Percentiles rank a stretch among this genome's conserved stretches.
These are phyloP conservation scores for Ganoderma lingzhi DNA, from an alignment of 1,284 basidiomycete species.

Conservation along the genomic window DNA sequence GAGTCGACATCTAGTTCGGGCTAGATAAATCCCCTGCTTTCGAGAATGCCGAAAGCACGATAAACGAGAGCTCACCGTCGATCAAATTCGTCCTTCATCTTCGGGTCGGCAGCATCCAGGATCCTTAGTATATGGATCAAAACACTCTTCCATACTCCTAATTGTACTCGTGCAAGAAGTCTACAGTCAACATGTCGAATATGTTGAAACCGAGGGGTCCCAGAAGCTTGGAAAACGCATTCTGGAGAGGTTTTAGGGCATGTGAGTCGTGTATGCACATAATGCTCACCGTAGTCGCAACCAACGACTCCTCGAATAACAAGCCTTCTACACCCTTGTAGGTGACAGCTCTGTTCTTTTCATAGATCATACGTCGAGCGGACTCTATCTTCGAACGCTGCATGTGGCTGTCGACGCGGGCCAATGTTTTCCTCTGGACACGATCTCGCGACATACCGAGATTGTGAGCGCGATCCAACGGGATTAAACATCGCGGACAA, in stretches of 20 bases:
- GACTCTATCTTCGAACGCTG: background rate
- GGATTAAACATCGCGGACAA: conserved; percentile 44
- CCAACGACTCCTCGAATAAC: background rate
- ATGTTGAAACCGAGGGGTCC: conserved; percentile 32
- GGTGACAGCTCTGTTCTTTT: background rate
- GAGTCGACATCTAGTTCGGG: background rate
- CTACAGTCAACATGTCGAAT: conserved; percentile 40
- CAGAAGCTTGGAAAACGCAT: background rate
- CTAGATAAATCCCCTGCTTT: too few species aligned
- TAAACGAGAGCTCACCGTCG: conserved; percentile 23
- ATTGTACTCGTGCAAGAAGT: conserved; percentile 47
- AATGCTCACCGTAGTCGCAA: background rate
- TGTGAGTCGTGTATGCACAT: background rate
- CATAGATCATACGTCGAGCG: background rate
- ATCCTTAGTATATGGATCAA: conserved; percentile 47
- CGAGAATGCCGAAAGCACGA: background rate
- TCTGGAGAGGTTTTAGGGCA: background rate
- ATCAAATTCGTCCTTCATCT: conserved; percentile 26
- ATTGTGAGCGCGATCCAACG: conserved; percentile 25
- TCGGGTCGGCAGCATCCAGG: conserved; percentile 28
- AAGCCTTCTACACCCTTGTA: background rate
- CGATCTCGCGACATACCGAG: conserved; percentile 16
- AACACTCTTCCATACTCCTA: conserved; percentile 46
- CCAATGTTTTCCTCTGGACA: background rate
- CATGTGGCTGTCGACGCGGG: background rate